Percentiles rank a stretch among this genome's conserved stretches.
Conservation (phyloP, 176 grass and related monocot genomes). For the Bromus sterilis region DNA sequence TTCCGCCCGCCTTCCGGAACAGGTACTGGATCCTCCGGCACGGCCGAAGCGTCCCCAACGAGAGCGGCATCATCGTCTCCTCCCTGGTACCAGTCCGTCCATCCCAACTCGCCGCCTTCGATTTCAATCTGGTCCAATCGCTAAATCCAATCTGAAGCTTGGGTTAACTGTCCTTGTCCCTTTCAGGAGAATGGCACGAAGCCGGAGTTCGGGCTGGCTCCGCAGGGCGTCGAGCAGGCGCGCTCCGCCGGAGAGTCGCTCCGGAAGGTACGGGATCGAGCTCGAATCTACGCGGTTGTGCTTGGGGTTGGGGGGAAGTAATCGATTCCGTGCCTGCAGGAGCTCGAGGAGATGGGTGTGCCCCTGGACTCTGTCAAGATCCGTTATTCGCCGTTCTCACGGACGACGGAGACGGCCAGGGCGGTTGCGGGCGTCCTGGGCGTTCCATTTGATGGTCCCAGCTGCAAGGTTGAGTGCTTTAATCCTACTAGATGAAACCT, state of each 20-base stretch:
- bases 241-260: slow-evolving; percentile 55
- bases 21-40: slow-evolving; percentile 86
- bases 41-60: slow-evolving; percentile 80
- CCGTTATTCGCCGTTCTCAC: slow-evolving; percentile 68
- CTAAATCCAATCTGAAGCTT: neutral
- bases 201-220: slow-evolving; percentile 61
- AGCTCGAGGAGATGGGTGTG: slow-evolving; percentile 49
- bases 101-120: neutral
- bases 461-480: slow-evolving; percentile 46
- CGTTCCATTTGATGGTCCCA: slow-evolving; percentile 49
- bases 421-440: slow-evolving; percentile 53
- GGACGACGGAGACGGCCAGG: slow-evolving; percentile 71
- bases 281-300: neutral
- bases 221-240: slow-evolving; percentile 63
- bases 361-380: slow-evolving; percentile 48
- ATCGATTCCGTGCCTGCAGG: slow-evolving; percentile 20
- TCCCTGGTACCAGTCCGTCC: slow-evolving; percentile 43
- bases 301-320: neutral
- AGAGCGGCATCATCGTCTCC: slow-evolving; percentile 72
- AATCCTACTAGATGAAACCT: neutral
- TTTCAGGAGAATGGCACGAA: slow-evolving; percentile 67
- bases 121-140: neutral
- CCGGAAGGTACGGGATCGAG: slow-evolving; percentile 29
- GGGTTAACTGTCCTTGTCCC: neutral
- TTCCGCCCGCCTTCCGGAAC: slow-evolving; percentile 29